Evolutionary conservation across 306 rosid genomes (phyloP).

Genomic region (Dryas alaskensis): DNA sequence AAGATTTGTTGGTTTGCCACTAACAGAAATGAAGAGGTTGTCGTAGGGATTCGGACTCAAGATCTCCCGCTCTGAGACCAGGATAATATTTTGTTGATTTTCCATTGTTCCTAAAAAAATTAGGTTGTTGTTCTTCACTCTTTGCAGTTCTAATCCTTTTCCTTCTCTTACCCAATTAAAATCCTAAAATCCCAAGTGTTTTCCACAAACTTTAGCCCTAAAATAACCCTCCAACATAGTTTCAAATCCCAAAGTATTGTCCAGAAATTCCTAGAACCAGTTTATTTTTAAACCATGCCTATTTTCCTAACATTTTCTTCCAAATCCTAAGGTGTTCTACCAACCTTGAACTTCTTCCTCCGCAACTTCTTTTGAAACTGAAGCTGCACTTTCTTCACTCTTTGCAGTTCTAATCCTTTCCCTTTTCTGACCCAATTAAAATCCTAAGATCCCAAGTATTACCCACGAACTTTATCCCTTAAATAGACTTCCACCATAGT

Average conservation of each 20-base stretch:
- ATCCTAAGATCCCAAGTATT: not conserved
- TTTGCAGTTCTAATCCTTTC: not conserved
- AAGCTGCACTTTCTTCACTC: not conserved
- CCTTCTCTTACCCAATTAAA: not conserved
- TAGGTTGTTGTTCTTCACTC: not conserved
- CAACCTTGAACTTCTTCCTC: too few species aligned
- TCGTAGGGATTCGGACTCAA: not conserved
- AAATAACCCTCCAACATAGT: not conserved
- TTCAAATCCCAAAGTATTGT: not conserved
- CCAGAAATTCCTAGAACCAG: not conserved
- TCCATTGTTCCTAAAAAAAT: not conserved
- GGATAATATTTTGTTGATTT: not conserved
- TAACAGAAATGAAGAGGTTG: not conserved
- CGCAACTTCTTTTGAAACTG: too few species aligned
- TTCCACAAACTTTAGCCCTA: not conserved
- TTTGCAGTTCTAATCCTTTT: not conserved
- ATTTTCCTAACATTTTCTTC: too few species aligned
- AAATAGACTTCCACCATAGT: not conserved
- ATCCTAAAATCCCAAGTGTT: not conserved
- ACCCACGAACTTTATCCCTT: not conserved
- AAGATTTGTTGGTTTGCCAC: conserved; percentile 4
- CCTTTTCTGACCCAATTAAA: not conserved
- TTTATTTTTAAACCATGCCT: not conserved
- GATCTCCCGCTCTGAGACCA: not conserved
- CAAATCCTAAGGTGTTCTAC: not conserved